Percentiles rank a stretch among this genome's conserved stretches.
Evolutionary conservation across 306 rosid species (phyloP).

Genomic region (Rosa chinensis): DNA sequence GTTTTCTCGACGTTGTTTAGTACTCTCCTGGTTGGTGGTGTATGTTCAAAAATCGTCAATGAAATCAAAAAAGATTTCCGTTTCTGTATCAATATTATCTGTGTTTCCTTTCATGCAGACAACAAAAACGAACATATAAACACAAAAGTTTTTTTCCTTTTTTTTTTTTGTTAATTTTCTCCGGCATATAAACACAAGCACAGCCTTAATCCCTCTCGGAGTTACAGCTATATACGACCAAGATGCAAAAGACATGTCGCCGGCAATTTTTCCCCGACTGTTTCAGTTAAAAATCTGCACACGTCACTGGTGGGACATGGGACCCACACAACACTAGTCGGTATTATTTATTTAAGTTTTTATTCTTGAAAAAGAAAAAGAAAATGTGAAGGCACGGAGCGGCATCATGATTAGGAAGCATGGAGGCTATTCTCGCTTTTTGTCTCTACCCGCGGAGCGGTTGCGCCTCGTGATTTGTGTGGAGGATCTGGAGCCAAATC

Average conservation of each 20-base stretch:
- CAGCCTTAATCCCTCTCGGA: not conserved
- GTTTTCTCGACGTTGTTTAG: not conserved
- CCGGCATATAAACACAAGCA: not conserved
- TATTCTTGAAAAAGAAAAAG: not conserved
- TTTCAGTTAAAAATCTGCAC: not conserved
- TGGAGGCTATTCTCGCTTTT: conserved; percentile 14
- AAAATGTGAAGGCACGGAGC: conserved; percentile 6
- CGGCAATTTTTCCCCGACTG: not conserved
- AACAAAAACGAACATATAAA: not conserved
- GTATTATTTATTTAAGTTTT: no score
- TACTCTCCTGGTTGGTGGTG: not conserved
- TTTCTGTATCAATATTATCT: not conserved
- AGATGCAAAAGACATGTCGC: not conserved
- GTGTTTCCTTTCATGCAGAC: not conserved
- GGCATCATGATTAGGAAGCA: conserved; percentile 38
- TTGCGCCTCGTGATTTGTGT: conserved; percentile 34
- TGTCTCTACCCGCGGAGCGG: not conserved
- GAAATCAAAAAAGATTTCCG: not conserved
- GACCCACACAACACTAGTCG: not conserved
- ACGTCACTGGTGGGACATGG: not conserved
- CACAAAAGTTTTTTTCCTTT: no score
- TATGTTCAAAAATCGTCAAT: not conserved
- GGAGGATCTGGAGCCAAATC: conserved; percentile 16
- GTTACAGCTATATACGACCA: not conserved
- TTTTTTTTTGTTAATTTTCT: not conserved